A percentile compares a stretch with the other conserved stretches of the same genome.
phyloP scores from a whole-genome alignment of 768 basidiomycete species.

The Stropharia rugosoannulata region DNA sequence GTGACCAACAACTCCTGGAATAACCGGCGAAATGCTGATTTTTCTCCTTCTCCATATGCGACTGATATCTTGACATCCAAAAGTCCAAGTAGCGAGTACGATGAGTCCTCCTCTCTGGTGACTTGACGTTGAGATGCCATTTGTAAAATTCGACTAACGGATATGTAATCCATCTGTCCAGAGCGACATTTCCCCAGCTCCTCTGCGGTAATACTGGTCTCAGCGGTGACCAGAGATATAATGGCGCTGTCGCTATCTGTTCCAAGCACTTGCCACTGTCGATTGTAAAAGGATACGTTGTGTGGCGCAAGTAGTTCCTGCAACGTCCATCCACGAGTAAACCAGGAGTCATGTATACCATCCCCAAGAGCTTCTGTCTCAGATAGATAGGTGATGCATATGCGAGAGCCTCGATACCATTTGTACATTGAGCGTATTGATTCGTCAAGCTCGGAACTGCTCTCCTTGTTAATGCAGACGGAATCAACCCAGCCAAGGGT shows the following conservation, averaged over 20 bases:
- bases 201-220: not conserved
- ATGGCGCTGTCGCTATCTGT: not conserved
- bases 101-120: not conserved
- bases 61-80: not conserved
- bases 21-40: not conserved
- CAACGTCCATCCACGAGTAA: not conserved
- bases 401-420: not conserved
- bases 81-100: not conserved
- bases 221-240: not conserved
- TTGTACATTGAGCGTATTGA: slow-evolving; percentile 1
- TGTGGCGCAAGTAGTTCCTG: not conserved
- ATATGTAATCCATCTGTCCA: not conserved
- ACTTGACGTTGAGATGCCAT: not conserved
- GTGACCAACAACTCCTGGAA: not conserved
- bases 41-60: not conserved
- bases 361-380: not conserved
- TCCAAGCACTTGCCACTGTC: not conserved
- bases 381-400: not conserved
- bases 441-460: slow-evolving; percentile 1
- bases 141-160: not conserved
- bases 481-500: not conserved
- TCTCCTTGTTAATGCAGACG: not conserved
- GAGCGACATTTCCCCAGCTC: not conserved
- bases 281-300: not conserved
- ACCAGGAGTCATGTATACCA: not conserved